Percentiles rank a stretch among this genome's conserved stretches.
These are phyloP conservation scores for Austroboletus niveus DNA, from an alignment of 1,284 basidiomycete species.

Conservation along the genomic window DNA sequence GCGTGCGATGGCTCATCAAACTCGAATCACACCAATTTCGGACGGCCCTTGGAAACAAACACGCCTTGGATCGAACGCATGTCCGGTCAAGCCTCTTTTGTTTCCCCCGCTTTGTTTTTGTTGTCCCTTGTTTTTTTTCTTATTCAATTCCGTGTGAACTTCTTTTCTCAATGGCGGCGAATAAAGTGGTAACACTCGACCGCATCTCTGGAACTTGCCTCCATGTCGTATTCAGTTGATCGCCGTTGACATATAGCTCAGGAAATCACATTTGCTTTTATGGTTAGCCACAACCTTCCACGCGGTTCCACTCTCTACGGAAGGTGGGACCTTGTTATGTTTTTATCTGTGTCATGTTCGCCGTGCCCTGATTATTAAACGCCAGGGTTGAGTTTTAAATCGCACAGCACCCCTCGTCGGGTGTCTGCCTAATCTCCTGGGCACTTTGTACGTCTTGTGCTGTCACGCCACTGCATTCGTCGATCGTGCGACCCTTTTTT, in stretches of 20 bases:
- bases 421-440: constrained; percentile 17
- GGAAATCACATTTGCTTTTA: constrained; percentile 33
- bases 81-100: constrained; percentile 6
- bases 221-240: constrained; percentile 36
- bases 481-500: constrained; percentile 21
- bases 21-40: constrained; percentile 9
- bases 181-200: constrained; percentile 8
- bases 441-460: constrained; percentile 23
- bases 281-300: constrained; percentile 28
- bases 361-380: constrained; percentile 1
- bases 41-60: constrained; percentile 10
- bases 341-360: not conserved
- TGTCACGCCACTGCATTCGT: constrained; percentile 14
- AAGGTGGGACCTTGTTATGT: not conserved
- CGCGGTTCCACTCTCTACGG: constrained; percentile 28
- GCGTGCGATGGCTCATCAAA: constrained; percentile 3
- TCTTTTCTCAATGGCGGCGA: constrained; percentile 12
- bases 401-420: constrained; percentile 16
- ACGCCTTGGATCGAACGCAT: constrained; percentile 11
- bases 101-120: constrained; percentile 10
- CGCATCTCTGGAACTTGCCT: constrained; percentile 28
- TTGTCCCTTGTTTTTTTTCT: constrained; percentile 18
- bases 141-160: constrained; percentile 17
- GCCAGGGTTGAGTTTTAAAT: constrained; percentile 15
- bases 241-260: constrained; percentile 31